Evolutionary conservation across 2,329 filamentous ascomycete species (phyloP).

Genomic region (Simplicillium sp.): DNA sequence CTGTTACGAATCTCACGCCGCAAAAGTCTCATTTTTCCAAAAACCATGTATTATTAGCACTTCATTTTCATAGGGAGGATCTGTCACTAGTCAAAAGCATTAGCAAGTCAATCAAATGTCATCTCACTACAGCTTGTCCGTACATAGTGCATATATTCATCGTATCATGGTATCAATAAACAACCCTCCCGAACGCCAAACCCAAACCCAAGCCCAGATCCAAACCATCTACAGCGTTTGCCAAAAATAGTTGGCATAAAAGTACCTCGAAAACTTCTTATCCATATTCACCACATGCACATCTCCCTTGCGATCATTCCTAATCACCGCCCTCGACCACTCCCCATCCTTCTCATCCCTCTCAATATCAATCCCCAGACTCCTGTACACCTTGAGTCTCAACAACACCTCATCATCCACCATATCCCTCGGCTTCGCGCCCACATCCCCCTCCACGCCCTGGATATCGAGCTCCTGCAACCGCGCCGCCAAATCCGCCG

Average conservation of each 20-base stretch:
- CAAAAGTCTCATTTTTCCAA: background rate
- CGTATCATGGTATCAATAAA: slow-evolving; percentile 5
- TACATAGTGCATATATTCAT: background rate
- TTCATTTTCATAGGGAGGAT: too few species aligned
- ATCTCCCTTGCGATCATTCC: slow-evolving; percentile 79
- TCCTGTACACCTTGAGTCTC: slow-evolving; percentile 83
- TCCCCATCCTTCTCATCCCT: slow-evolving; percentile 63
- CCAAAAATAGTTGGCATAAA: slow-evolving; percentile 97
- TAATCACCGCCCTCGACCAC: slow-evolving; percentile 76
- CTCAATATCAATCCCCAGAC: slow-evolving; percentile 83
- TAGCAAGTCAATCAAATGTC: too few species aligned
- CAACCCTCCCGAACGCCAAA: slow-evolving; percentile 1
- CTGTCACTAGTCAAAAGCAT: too few species aligned
- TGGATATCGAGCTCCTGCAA: slow-evolving; percentile 79
- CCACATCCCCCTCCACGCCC: slow-evolving; percentile 61
- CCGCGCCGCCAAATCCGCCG: slow-evolving; percentile 63
- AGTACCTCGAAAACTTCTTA: slow-evolving; percentile 80
- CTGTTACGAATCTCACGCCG: background rate
- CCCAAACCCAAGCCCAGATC: too few species aligned
- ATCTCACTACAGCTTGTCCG: slow-evolving; percentile 1
- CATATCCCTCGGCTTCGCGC: slow-evolving; percentile 24
- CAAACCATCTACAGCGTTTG: slow-evolving; percentile 60
- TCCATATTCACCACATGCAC: slow-evolving; percentile 94
- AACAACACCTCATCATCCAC: slow-evolving; percentile 59
- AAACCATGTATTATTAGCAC: too few species aligned